Conservation (phyloP, 2,329 filamentous ascomycete genomes). For the Byssoonygena ceratinophila region DNA sequence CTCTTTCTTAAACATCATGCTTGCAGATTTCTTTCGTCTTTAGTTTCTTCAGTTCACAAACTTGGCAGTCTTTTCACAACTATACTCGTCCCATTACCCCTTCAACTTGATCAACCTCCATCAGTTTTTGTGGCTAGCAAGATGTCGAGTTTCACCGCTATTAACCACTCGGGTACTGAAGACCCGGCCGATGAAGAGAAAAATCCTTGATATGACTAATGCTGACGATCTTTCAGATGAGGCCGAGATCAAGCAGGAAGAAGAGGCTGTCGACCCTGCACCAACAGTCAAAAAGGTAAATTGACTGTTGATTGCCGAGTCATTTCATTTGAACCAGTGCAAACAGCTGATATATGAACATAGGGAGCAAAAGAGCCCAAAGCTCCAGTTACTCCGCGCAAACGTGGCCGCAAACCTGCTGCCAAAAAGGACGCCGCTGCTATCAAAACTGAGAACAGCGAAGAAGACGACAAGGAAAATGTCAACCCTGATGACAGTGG, state of each 20-base stretch:
- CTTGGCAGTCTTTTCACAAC: too few relatives aligned
- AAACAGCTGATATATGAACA: not conserved
- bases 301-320: not conserved
- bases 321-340: not conserved
- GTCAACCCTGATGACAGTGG: not conserved
- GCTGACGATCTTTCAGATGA: not conserved
- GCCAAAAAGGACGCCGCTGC: slow-evolving; percentile 16
- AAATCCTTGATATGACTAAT: not conserved
- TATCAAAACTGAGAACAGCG: slow-evolving; percentile 6
- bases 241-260: not conserved
- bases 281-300: slow-evolving; percentile 8
- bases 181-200: not conserved
- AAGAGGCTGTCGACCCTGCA: not conserved
- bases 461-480: slow-evolving; percentile 4
- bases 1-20: not conserved
- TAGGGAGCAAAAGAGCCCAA: slow-evolving; percentile 3
- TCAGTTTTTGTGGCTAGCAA: not conserved
- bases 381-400: slow-evolving; percentile 18
- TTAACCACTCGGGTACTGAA: slow-evolving; percentile 6
- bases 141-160: slow-evolving; percentile 14
- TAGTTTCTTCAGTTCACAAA: not conserved
- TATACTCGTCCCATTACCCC: not conserved
- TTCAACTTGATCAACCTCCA: not conserved
- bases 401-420: slow-evolving; percentile 19
- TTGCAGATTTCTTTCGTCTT: not conserved